These are phyloP conservation scores for Ophiostoma ips DNA, from an alignment of 2,329 filamentous ascomycete genomes.

Conservation along the genomic window DNA sequence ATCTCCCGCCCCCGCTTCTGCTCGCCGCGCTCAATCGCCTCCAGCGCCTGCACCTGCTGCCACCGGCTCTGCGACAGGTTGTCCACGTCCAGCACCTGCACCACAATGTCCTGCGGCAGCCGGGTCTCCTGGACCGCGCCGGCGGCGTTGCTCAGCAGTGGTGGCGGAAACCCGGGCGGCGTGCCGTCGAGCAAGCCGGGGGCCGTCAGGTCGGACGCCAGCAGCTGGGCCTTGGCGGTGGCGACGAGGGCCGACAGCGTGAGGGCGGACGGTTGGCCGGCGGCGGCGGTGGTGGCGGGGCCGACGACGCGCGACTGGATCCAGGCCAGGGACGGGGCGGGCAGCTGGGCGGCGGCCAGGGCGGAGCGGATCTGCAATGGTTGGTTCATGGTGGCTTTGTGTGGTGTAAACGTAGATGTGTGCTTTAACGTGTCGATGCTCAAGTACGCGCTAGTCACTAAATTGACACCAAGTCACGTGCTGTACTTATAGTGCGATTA, in stretches of 20 bases:
- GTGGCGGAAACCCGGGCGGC: slow-evolving; percentile 35
- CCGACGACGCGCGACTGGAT: slow-evolving; percentile 47
- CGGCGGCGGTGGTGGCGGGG: background rate
- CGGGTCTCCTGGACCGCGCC: slow-evolving; percentile 38
- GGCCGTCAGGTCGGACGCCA: slow-evolving; percentile 61
- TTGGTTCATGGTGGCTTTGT: slow-evolving; percentile 19
- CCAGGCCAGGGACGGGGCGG: slow-evolving; percentile 42
- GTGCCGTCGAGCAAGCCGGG: slow-evolving; percentile 35
- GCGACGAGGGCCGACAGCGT: slow-evolving; percentile 60
- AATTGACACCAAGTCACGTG: slow-evolving; percentile 6
- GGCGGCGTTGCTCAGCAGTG: background rate
- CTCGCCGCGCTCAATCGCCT: slow-evolving; percentile 60
- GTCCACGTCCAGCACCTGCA: slow-evolving; percentile 77
- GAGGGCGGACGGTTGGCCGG: background rate
- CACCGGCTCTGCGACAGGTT: slow-evolving; percentile 69
- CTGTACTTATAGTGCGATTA: background rate
- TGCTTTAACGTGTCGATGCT: background rate
- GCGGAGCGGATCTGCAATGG: slow-evolving; percentile 36
- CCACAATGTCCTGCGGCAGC: slow-evolving; percentile 49
- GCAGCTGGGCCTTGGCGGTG: slow-evolving; percentile 66
- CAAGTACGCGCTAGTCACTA: background rate
- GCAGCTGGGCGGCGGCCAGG: slow-evolving; percentile 39
- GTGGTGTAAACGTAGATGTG: background rate
- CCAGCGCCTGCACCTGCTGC: slow-evolving; percentile 76
- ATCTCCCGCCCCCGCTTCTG: slow-evolving; percentile 66